Evolutionary conservation across 2,329 filamentous ascomycete genomes (phyloP), one percentile per base, ranked within the genome.

Genomic region (Nemania diffusa): DNA sequence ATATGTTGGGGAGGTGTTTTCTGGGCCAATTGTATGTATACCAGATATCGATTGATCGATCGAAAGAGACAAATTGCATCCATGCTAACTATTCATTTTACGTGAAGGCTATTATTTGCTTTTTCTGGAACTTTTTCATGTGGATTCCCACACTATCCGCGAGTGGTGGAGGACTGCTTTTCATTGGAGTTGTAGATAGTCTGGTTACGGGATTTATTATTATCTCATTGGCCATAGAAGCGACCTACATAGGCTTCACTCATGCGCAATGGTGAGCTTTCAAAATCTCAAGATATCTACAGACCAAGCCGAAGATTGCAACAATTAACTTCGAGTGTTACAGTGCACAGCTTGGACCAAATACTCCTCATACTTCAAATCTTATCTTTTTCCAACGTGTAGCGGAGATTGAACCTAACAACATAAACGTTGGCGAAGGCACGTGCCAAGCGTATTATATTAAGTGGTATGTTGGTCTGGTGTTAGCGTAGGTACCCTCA

Each of bases 351-450:
- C 60, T 63, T 17, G 42, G 44, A n/a, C 51, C 29, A 22, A 22
- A 42, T 42, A 32, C 60, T n/a, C 8, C 52, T 1, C 44, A 29
- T 22, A 51, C 42, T 42, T 42, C 51, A 40, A 40, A 63, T 51
- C 60, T 63, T 2, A 32, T 63, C 24, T 57, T 50, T 51, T 63
- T 63, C 32, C 60, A 57, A 40, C 60, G 60, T 15, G 42, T 63
- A 8, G 60, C 22, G 9, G 42, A 57, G 52, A 63, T 63, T 24
- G n/a, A 57, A 0, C 3, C 15, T 42, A 37, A 57, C 22, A 20
- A 57, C 1, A 27, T 50, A 9, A 13, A 48, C 11, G 13, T 27
- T 6, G 60, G 20, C 2, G 42, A 63, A 32, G 24, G 17, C 6
- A 63, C 52, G 22, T 63, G 60, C 22, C 29, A 57, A 29, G 22